These are phyloP conservation scores for Boehmeria nivea DNA, from an alignment of 306 rosid species.

Conservation along the genomic window DNA sequence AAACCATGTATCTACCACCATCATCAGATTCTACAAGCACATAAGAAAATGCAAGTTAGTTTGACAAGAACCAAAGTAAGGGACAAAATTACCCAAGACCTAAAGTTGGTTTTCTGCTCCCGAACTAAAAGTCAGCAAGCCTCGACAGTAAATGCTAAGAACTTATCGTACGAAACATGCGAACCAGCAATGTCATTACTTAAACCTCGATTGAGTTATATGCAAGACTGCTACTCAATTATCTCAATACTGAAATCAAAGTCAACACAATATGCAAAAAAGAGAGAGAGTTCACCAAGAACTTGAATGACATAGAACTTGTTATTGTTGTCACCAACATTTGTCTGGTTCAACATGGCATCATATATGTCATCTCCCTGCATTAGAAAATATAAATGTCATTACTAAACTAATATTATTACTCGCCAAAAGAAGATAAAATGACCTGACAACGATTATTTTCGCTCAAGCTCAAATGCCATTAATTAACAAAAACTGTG, in stretches of 20 bases:
- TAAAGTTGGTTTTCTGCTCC: no score
- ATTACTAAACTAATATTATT: no score
- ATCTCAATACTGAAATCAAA: no score
- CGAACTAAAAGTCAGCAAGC: neutral
- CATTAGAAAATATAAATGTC: no score
- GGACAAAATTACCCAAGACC: no score
- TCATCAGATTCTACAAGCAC: conserved; percentile 68
- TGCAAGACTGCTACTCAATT: no score
- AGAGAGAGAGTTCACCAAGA: conserved; percentile 52
- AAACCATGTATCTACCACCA: conserved; percentile 68
- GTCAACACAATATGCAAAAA: neutral
- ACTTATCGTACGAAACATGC: neutral
- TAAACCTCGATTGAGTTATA: no score
- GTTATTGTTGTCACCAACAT: conserved; percentile 74
- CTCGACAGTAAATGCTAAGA: neutral
- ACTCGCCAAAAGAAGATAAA: no score
- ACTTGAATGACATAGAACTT: conserved; percentile 83
- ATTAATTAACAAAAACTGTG: neutral
- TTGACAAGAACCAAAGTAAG: neutral
- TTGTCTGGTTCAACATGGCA: conserved; percentile 91
- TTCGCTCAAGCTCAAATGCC: neutral
- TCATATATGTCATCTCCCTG: conserved; percentile 81
- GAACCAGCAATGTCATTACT: no score
- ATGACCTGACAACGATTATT: neutral
- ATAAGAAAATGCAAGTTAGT: conserved; percentile 4